Percentiles rank a stretch among this genome's conserved stretches.
phyloP scores from a whole-genome alignment of 1,284 basidiomycete species.

The Leccinum pallidistipes region DNA sequence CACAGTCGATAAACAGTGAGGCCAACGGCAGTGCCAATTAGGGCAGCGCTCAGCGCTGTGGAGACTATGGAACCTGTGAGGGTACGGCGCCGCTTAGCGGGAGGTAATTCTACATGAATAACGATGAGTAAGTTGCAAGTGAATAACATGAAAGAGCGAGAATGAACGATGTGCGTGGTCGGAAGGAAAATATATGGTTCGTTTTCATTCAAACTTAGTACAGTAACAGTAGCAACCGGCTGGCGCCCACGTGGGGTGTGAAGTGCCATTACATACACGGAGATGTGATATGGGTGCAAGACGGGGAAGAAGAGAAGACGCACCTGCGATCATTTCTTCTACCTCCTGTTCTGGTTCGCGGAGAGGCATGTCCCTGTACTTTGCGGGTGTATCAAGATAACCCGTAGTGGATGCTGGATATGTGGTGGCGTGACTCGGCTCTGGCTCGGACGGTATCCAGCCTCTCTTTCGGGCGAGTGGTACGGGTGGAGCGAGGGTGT shows the following conservation, averaged over 20 bases:
- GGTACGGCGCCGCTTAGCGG: conserved; percentile 60
- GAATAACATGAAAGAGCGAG: conserved; percentile 34
- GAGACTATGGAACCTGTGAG: conserved; percentile 77
- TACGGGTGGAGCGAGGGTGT: conserved; percentile 28
- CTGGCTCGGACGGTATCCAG: conserved; percentile 63
- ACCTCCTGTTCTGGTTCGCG: conserved; percentile 37
- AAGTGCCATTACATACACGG: conserved; percentile 28
- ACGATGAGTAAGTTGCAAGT: conserved; percentile 33
- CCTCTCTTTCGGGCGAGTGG: conserved; percentile 60
- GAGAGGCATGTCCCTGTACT: conserved; percentile 53
- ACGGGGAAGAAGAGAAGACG: conserved; percentile 24
- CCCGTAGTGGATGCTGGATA: conserved; percentile 54
- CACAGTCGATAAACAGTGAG: conserved; percentile 81
- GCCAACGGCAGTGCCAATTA: conserved; percentile 80
- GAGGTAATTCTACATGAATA: conserved; percentile 53
- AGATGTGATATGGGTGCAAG: conserved; percentile 6
- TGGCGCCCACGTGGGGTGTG: conserved; percentile 24
- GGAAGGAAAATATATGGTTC: conserved; percentile 15
- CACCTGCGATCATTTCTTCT: conserved; percentile 51
- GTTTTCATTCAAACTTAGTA: conserved; percentile 10
- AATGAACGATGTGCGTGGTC: conserved; percentile 3
- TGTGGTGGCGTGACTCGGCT: conserved; percentile 52
- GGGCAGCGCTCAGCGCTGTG: conserved; percentile 75
- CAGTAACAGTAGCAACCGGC: conserved; percentile 7
- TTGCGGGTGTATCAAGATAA: conserved; percentile 65